Percentiles rank a stretch among this genome's conserved stretches.
These are phyloP conservation scores for Monilinia laxa DNA, from an alignment of 2,329 filamentous ascomycete genomes.

Conservation along the genomic window DNA sequence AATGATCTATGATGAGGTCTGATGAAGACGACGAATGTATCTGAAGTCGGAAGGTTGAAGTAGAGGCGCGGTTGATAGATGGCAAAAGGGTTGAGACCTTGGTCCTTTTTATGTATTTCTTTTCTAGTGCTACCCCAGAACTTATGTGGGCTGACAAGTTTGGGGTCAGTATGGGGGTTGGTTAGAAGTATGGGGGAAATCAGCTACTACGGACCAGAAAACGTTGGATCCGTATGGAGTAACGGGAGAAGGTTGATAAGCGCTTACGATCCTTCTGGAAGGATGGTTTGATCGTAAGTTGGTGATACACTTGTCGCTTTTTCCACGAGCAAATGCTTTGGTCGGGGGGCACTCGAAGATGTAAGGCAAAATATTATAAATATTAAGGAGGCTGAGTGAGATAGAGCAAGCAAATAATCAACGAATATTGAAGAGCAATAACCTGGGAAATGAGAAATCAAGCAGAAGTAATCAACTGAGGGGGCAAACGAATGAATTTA, in stretches of 20 bases:
- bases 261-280: conserved; percentile 24
- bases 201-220: conserved; percentile 18
- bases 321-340: conserved; percentile 18
- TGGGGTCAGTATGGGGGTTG: conserved; percentile 12
- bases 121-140: conserved; percentile 15
- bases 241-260: conserved; percentile 17
- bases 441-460: conserved; percentile 4
- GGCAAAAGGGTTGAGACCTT: conserved; percentile 18
- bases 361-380: conserved; percentile 2
- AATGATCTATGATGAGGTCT: conserved; percentile 20
- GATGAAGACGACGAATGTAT: conserved; percentile 8
- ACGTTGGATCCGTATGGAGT: conserved; percentile 14
- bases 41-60: conserved; percentile 9
- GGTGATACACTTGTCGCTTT: conserved; percentile 22
- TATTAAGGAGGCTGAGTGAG: conserved; percentile 10
- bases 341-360: conserved; percentile 10
- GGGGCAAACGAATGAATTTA: conserved; percentile 25
- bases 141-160: conserved; percentile 15
- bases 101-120: conserved; percentile 23
- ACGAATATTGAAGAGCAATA: neutral
- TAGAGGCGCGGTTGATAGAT: conserved; percentile 5
- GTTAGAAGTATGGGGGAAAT: conserved; percentile 16
- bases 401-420: neutral
- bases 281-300: conserved; percentile 6
- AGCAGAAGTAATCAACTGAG: neutral